Evolutionary conservation across 2,329 filamentous ascomycete genomes (phyloP).

Genomic region (Colletotrichum tofieldiae): DNA sequence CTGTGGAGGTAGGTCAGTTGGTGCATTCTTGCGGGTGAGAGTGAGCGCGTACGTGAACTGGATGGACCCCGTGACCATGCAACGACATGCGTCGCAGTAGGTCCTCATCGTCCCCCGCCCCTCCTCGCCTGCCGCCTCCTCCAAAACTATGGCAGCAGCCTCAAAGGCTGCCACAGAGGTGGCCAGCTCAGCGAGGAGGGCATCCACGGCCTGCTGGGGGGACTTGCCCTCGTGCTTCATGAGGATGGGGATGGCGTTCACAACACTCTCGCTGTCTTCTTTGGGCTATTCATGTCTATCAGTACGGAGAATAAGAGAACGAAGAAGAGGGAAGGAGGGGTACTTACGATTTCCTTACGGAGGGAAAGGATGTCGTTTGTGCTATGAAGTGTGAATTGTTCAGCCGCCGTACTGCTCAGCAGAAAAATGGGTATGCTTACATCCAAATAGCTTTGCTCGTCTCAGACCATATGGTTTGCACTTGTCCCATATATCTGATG

Average conservation of each 20-base stretch:
- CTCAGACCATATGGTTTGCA: conserved; percentile 46
- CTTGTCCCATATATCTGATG: conserved; percentile 26
- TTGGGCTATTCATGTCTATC: background rate
- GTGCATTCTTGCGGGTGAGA: background rate
- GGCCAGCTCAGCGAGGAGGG: conserved; percentile 45
- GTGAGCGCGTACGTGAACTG: conserved; percentile 51
- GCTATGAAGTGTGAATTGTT: background rate
- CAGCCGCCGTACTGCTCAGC: background rate
- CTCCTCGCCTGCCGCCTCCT: conserved; percentile 19
- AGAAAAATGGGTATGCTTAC: background rate
- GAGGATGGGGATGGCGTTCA: conserved; percentile 51
- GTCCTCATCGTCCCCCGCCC: conserved; percentile 34
- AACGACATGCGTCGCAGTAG: conserved; percentile 51
- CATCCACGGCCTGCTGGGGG: conserved; percentile 40
- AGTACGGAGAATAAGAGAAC: background rate
- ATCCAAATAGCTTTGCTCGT: conserved; percentile 47
- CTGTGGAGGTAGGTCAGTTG: conserved; percentile 45
- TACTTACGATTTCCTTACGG: conserved; percentile 51
- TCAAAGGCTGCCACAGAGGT: conserved; percentile 48
- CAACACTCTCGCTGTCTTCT: conserved; percentile 45
- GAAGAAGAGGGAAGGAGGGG: background rate
- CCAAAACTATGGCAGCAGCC: conserved; percentile 42
- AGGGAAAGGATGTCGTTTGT: conserved; percentile 53
- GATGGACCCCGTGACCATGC: conserved; percentile 51
- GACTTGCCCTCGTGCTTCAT: conserved; percentile 44